Conservation (phyloP, 345 rosid genomes). For the Ceriops zippeliana region DNA sequence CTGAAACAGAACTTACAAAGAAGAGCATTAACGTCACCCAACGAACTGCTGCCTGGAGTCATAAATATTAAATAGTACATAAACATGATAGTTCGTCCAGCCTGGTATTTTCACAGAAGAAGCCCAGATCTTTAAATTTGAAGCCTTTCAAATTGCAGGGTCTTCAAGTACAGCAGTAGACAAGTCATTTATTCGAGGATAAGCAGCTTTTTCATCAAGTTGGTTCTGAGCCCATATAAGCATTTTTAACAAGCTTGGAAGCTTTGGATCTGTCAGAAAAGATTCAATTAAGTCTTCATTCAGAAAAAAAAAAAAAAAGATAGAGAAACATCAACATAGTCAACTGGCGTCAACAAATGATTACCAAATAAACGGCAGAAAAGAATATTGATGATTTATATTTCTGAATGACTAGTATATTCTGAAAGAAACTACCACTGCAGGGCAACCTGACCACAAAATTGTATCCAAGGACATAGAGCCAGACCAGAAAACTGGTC, state of each 20-base stretch:
- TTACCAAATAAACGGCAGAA: neutral
- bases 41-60: constrained; percentile 24
- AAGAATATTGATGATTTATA: no score
- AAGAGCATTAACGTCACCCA: constrained; percentile 26
- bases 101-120: constrained; percentile 3
- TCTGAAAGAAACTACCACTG: no score
- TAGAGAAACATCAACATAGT: neutral
- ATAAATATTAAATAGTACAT: neutral
- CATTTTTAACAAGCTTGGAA: constrained; percentile 91
- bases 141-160: constrained; percentile 45
- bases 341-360: neutral
- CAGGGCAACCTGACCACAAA: no score
- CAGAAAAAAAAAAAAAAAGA: neutral
- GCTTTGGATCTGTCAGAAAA: constrained; percentile 69
- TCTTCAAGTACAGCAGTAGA: constrained; percentile 73
- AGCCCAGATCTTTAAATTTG: constrained; percentile 2
- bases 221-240: constrained; percentile 83
- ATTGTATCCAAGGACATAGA: no score
- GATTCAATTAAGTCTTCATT: neutral
- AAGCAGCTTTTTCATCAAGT: constrained; percentile 86
- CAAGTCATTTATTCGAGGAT: constrained; percentile 81
- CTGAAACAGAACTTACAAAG: constrained; percentile 6
- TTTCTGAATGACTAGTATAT: no score
- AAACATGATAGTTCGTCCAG: constrained; percentile 9
- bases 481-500: no score